These are phyloP conservation scores for Tardiomyces blankii DNA, from an alignment of 1,139 yeast species.

Conservation along the genomic window DNA sequence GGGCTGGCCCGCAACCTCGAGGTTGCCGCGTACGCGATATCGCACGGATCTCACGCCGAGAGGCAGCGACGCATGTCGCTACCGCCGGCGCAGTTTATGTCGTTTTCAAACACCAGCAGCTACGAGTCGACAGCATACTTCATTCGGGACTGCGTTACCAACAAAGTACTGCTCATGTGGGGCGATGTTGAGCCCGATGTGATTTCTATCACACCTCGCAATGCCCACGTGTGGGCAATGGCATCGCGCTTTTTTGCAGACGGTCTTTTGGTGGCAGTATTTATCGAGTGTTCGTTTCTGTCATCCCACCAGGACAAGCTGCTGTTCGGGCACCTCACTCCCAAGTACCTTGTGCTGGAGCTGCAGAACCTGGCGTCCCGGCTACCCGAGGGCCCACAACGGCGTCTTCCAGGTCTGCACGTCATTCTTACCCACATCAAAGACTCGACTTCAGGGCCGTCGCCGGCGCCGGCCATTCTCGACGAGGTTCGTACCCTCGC, in stretches of 20 bases:
- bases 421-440: constrained; percentile 67
- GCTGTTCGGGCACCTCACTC: constrained; percentile 73
- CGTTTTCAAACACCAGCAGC: constrained; percentile 8
- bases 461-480: constrained; percentile 1
- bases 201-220: constrained; percentile 33
- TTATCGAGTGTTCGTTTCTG: constrained; percentile 69
- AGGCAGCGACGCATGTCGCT: neutral
- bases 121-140: constrained; percentile 43
- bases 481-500: neutral
- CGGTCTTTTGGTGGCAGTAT: constrained; percentile 37
- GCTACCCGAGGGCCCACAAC: constrained; percentile 4
- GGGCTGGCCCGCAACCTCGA: constrained; percentile 3
- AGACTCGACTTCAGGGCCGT: constrained; percentile 25
- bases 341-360: constrained; percentile 49
- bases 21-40: neutral
- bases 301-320: constrained; percentile 35
- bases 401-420: constrained; percentile 34
- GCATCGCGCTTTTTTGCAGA: constrained; percentile 38
- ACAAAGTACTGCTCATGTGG: constrained; percentile 43
- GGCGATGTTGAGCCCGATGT: constrained; percentile 76
- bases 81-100: neutral
- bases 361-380: constrained; percentile 30
- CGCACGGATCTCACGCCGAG: constrained; percentile 3
- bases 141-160: constrained; percentile 28
- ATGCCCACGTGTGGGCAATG: constrained; percentile 44